Conservation (phyloP, 2,329 filamentous ascomycete species). For the Aspergillus neoniger region DNA sequence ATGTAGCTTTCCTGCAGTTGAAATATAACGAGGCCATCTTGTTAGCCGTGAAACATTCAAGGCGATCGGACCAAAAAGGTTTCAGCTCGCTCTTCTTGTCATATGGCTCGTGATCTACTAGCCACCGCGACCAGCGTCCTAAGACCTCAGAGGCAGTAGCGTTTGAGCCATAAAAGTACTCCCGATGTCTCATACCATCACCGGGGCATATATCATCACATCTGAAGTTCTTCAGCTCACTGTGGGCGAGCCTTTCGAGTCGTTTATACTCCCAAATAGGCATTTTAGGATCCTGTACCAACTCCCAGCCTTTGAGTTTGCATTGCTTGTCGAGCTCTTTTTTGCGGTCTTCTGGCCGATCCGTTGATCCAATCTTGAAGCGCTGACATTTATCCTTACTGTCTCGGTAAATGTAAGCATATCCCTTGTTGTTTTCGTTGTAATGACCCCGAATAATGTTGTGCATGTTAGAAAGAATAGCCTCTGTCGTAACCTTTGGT, state of each 20-base stretch:
- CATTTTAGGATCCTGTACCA: neutral
- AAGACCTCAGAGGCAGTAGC: slow-evolving; percentile 10
- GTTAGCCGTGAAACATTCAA: slow-evolving; percentile 6
- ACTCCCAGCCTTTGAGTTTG: slow-evolving; percentile 1
- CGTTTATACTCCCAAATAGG: slow-evolving; percentile 15
- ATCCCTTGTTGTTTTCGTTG: slow-evolving; percentile 11
- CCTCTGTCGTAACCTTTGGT: neutral
- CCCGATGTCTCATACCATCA: neutral
- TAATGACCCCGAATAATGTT: slow-evolving; percentile 10
- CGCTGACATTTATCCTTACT: slow-evolving; percentile 9
- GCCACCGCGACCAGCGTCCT: slow-evolving; percentile 18
- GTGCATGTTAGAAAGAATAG: slow-evolving; percentile 6
- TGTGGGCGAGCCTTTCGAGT: slow-evolving; percentile 15
- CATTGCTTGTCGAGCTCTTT: slow-evolving; percentile 14
- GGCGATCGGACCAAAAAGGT: slow-evolving; percentile 18
- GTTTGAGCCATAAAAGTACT: neutral
- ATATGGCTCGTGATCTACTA: slow-evolving; percentile 12
- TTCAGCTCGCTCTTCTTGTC: slow-evolving; percentile 8
- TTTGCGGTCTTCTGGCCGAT: slow-evolving; percentile 6
- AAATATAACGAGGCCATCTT: slow-evolving; percentile 9
- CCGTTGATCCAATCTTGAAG: slow-evolving; percentile 17
- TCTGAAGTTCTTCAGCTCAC: slow-evolving; percentile 14
- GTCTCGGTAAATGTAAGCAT: slow-evolving; percentile 15
- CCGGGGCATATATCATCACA: slow-evolving; percentile 12
- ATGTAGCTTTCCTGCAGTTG: slow-evolving; percentile 4